Conservation (phyloP, 345 rosid species). For the Psidium friedrichsthalianum region DNA sequence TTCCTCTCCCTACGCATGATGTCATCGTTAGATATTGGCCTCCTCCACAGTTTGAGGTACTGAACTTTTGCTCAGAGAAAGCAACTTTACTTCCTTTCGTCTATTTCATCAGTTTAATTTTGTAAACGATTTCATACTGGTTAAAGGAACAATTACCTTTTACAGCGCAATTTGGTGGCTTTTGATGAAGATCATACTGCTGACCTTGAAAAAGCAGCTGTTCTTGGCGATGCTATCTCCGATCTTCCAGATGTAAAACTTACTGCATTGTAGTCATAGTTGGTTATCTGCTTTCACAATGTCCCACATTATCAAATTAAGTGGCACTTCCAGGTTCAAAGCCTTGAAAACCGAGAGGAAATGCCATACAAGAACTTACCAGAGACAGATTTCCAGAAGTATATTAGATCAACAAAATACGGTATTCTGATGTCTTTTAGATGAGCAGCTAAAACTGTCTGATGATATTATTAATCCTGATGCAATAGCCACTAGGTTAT, state of each 20-base stretch:
- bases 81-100: not conserved
- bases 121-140: not conserved
- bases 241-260: slow-evolving; percentile 81
- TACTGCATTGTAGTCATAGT: slow-evolving; percentile 3
- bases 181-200: slow-evolving; percentile 70
- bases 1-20: slow-evolving; percentile 94
- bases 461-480: not conserved
- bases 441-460: not conserved
- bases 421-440: slow-evolving; percentile 20
- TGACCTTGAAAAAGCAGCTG: slow-evolving; percentile 53
- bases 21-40: slow-evolving; percentile 82
- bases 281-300: slow-evolving; percentile 2
- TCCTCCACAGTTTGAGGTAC: slow-evolving; percentile 83
- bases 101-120: slow-evolving; percentile 1
- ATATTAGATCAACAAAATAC: slow-evolving; percentile 48
- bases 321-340: slow-evolving; percentile 38
- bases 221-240: slow-evolving; percentile 82
- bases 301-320: not conserved
- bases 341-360: slow-evolving; percentile 39
- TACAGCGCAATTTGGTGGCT: slow-evolving; percentile 91
- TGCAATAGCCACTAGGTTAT: not conserved
- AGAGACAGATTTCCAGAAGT: slow-evolving; percentile 75
- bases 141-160: slow-evolving; percentile 9
- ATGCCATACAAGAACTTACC: slow-evolving; percentile 52
- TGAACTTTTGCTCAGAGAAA: not conserved